phyloP scores from a whole-genome alignment of 78 protist species.

The Chrysochromulina tobinii region DNA sequence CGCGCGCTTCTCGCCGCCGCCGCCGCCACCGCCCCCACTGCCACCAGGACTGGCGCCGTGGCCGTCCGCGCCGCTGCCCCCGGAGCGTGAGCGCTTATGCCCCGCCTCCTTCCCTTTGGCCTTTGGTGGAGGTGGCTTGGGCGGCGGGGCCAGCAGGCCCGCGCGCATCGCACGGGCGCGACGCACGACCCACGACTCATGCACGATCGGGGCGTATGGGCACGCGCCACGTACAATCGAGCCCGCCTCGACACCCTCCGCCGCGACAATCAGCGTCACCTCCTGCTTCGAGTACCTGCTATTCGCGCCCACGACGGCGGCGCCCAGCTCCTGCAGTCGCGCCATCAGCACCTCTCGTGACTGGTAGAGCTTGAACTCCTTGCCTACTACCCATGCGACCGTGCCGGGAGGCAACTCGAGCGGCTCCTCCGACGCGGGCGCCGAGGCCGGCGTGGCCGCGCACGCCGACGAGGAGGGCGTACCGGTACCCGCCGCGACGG shows the following conservation, averaged over 20 bases:
- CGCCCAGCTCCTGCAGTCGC: neutral
- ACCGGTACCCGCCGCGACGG: no score
- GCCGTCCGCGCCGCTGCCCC: no score
- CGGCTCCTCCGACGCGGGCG: neutral
- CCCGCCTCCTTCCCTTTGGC: neutral
- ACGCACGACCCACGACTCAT: neutral
- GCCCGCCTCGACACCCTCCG: conserved; percentile 16
- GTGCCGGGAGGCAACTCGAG: neutral
- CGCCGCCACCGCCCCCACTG: neutral
- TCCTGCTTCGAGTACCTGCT: neutral
- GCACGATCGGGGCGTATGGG: neutral
- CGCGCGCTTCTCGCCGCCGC: conserved; percentile 14
- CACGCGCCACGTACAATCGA: neutral
- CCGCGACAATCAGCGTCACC: neutral
- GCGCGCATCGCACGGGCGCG: neutral
- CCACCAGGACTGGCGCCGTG: no score
- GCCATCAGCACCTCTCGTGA: neutral
- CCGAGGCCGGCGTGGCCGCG: no score
- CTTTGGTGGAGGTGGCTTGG: neutral
- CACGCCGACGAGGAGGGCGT: no score
- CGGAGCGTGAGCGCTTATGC: no score
- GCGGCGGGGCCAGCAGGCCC: neutral
- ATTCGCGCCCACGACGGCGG: neutral
- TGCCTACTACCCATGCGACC: conserved; percentile 10
- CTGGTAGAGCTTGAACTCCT: neutral